Base-by-base conservation (phyloP, 1,284 basidiomycete genomes). In the Leccinum subrobustum region DNA sequence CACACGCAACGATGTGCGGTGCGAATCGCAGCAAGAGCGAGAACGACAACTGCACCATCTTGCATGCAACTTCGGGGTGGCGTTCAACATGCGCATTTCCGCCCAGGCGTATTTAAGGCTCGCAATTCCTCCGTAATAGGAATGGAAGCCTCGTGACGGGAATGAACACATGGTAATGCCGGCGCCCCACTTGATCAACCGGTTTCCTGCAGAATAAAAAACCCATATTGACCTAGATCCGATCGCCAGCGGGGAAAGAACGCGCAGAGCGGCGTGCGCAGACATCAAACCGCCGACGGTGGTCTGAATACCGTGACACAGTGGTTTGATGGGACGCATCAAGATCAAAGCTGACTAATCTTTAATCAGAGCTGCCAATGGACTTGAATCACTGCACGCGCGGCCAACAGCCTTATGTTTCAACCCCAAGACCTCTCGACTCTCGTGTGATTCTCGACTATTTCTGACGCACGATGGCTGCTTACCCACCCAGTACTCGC, bases 31-130 rank as follows among this genome's bases (percentile, higher is more conserved):
- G 54, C 23, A 72, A 55, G 9, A 63, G 59, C 16, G 59, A 61
- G 52, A 72, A 25, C 16, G 47, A 23, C 7, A 62, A 12, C 8
- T n/a, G 64, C 6, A 29, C 62, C 70, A 72, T 75, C 31, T 33
- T 2, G 31, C 31, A 12, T 33, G 31, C 31, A 35, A 35, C 53
- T 59, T 59, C 47, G 25, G 25, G 25, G 3, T 25, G 25, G 3
- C 3, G 7, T 6, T 58, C 23, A 1, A 58, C 16, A 23, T 33
- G 33, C 50, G 33, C 25, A 25, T n/a, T 14, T 33, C 5, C 25
- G 35, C n/a, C 33, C n/a, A 0, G 11, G 37, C 8, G n/a, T 60
- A 60, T 60, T 62, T 70, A 67, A 58, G 8, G 42, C 44, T 52
- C 7, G 3, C 3, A 18, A 20, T 18, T 18, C 31, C n/a, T 16